These are phyloP conservation scores for Penicillium cinerascens DNA, from an alignment of 495 filamentous ascomycete species.

Conservation along the genomic window DNA sequence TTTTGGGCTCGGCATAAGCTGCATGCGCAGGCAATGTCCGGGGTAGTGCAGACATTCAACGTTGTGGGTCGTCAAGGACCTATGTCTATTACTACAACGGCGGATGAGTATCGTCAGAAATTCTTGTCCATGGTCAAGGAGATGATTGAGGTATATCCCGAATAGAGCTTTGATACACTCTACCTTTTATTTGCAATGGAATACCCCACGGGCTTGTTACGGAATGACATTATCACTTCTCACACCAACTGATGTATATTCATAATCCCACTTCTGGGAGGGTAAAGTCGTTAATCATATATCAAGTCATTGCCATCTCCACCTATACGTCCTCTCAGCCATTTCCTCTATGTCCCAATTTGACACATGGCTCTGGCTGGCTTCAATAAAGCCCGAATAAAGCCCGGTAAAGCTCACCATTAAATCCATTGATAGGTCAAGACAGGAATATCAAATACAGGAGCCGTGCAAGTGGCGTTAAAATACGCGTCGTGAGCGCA, in stretches of 20 bases:
- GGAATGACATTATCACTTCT: neutral
- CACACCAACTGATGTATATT: too few species aligned
- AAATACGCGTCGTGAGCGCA: conserved; percentile 30
- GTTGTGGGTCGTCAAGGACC: conserved; percentile 52
- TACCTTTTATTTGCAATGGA: neutral
- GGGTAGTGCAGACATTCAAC: conserved; percentile 59
- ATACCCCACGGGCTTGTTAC: too few species aligned
- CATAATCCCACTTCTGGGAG: too few species aligned
- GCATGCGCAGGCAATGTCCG: conserved; percentile 58
- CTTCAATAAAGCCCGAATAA: too few species aligned
- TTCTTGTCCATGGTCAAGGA: conserved; percentile 59
- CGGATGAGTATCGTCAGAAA: conserved; percentile 60
- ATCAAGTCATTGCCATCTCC: too few species aligned
- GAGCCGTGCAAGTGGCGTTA: conserved; percentile 34
- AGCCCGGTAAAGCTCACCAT: neutral
- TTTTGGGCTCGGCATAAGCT: conserved; percentile 69
- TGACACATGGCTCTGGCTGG: neutral
- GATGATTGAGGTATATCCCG: conserved; percentile 49
- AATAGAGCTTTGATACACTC: neutral
- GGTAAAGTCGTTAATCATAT: too few species aligned
- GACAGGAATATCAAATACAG: conserved; percentile 30
- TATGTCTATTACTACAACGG: conserved; percentile 68
- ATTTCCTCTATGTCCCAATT: too few species aligned
- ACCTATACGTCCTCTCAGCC: neutral
- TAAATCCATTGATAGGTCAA: conserved; percentile 31